These are phyloP conservation scores for Aspergillus quadricinctus DNA, from an alignment of 2,329 filamentous ascomycete genomes.

Conservation along the genomic window DNA sequence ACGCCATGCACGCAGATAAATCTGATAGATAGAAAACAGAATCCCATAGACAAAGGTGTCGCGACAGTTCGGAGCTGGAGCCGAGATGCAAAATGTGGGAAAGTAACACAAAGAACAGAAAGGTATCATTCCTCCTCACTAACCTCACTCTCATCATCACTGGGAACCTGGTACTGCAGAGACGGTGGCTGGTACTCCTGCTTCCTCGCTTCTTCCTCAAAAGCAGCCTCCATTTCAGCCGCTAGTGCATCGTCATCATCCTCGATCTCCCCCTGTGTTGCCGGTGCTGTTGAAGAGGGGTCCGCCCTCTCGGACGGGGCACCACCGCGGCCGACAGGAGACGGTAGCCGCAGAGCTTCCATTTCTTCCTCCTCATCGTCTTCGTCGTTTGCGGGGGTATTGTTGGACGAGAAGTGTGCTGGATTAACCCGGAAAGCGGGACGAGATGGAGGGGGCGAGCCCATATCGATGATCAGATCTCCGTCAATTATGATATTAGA, in stretches of 20 bases:
- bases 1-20: slow-evolving; percentile 13
- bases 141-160: slow-evolving; percentile 59
- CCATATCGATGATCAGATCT: slow-evolving; percentile 47
- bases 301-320: slow-evolving; percentile 12
- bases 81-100: slow-evolving; percentile 1
- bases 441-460: slow-evolving; percentile 40
- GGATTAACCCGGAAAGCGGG: slow-evolving; percentile 38
- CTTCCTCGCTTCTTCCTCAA: slow-evolving; percentile 43
- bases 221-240: slow-evolving; percentile 54
- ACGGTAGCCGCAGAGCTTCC: slow-evolving; percentile 34
- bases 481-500: slow-evolving; percentile 46
- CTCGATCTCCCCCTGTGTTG: slow-evolving; percentile 26
- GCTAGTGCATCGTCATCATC: slow-evolving; percentile 52
- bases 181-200: slow-evolving; percentile 28
- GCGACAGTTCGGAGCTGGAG: neutral
- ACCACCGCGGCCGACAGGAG: slow-evolving; percentile 27
- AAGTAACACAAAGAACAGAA: neutral
- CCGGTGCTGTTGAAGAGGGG: slow-evolving; percentile 15
- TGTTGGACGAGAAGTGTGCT: slow-evolving; percentile 40
- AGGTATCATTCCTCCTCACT: slow-evolving; percentile 59
- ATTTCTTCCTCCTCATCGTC: slow-evolving; percentile 39
- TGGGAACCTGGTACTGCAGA: slow-evolving; percentile 31
- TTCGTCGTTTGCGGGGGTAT: slow-evolving; percentile 34
- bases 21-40: neutral
- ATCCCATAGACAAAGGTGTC: neutral